Evolutionary conservation across 768 basidiomycete genomes (phyloP).

Genomic region (Gymnopilus junonius): DNA sequence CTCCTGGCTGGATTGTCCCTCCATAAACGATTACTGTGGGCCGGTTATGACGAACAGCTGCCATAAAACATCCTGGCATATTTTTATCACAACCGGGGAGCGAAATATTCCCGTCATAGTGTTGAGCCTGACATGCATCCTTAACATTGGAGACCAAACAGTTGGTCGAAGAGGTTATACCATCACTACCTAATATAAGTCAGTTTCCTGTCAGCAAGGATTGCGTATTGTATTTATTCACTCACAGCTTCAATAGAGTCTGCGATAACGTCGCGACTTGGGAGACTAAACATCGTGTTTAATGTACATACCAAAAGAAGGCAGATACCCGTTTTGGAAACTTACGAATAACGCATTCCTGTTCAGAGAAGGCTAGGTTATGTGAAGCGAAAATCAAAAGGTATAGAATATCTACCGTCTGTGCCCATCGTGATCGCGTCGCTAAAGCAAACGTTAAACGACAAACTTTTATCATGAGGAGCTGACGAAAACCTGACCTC

Average conservation of each 20-base stretch:
- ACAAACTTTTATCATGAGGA: neutral
- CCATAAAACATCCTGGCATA: conserved; percentile 90
- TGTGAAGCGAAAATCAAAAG: neutral
- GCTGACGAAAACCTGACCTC: conserved; percentile 47
- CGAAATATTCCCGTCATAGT: conserved; percentile 87
- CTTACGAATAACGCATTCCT: conserved; percentile 91
- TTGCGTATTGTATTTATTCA: neutral
- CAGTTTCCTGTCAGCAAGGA: neutral
- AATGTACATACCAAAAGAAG: neutral
- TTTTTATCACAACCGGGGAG: conserved; percentile 93
- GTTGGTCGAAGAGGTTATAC: conserved; percentile 32
- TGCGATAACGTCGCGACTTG: conserved; percentile 87
- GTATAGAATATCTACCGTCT: conserved; percentile 56
- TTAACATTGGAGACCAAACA: neutral
- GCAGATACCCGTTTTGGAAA: neutral
- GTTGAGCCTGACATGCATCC: conserved; percentile 62
- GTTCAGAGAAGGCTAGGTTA: neutral
- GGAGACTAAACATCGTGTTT: conserved; percentile 54
- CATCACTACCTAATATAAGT: conserved; percentile 54
- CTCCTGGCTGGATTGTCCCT: conserved; percentile 81
- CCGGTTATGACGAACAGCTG: conserved; percentile 84
- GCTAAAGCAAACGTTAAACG: conserved; percentile 29
- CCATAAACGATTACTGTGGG: conserved; percentile 90
- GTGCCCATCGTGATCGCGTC: conserved; percentile 93
- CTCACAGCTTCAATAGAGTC: conserved; percentile 84